Evolutionary conservation across 305 asterid species (phyloP).

Genomic region (Fraxinus floribunda): DNA sequence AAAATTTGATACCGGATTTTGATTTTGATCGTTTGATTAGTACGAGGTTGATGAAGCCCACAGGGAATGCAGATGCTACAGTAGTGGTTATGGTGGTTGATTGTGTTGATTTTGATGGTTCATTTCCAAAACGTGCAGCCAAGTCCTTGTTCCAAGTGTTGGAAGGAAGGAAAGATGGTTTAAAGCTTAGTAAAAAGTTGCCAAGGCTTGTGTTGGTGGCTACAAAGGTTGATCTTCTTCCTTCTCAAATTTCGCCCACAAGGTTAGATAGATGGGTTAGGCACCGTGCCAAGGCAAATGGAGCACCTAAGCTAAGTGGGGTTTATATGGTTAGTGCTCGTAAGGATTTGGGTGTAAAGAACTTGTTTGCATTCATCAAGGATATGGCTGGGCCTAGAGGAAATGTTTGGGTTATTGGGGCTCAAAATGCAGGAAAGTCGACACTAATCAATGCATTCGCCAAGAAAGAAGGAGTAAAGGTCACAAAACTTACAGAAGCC

Average conservation of each 20-base stretch:
- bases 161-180: conserved; percentile 47
- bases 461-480: conserved; percentile 73
- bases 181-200: conserved; percentile 51
- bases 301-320: conserved; percentile 85
- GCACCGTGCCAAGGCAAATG: conserved; percentile 80
- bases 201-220: conserved; percentile 93
- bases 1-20: conserved; percentile 85
- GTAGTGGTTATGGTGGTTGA: conserved; percentile 95
- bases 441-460: conserved; percentile 86
- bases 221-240: conserved; percentile 94
- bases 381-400: conserved; percentile 92
- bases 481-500: conserved; percentile 84
- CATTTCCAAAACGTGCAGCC: conserved; percentile 89
- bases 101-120: conserved; percentile 89
- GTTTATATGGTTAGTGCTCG: conserved; percentile 85
- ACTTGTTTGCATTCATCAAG: conserved; percentile 67
- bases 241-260: conserved; percentile 83
- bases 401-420: conserved; percentile 94
- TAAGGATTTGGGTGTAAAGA: conserved; percentile 91
- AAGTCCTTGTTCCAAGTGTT: conserved; percentile 73
- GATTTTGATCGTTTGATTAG: conserved; percentile 79
- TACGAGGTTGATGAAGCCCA: conserved; percentile 71
- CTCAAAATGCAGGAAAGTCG: conserved; percentile 94
- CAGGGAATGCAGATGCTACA: conserved; percentile 77
- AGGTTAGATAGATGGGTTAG: conserved; percentile 88